These are phyloP conservation scores for Phytophthora macrochlamydospora DNA, from an alignment of 352 stramenopile genomes.

Conservation along the genomic window DNA sequence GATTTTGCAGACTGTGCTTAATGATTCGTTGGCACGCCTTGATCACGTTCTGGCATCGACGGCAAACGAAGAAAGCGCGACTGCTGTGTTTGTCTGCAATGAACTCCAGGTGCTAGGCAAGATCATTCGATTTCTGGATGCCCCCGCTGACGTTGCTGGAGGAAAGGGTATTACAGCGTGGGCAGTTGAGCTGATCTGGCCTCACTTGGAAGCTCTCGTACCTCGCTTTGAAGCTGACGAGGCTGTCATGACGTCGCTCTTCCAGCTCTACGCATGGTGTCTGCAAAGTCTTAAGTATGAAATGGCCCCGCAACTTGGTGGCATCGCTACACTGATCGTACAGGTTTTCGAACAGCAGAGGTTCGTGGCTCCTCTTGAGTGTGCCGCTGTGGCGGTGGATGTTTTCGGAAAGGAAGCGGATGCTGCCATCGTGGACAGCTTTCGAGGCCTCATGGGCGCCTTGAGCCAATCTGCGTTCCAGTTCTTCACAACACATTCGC, in stretches of 20 bases:
- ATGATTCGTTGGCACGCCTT: slow-evolving; percentile 52
- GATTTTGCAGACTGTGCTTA: slow-evolving; percentile 57
- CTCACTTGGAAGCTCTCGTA: slow-evolving; percentile 55
- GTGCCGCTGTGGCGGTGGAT: slow-evolving; percentile 65
- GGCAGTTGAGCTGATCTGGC: slow-evolving; percentile 58
- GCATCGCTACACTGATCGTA: slow-evolving; percentile 63
- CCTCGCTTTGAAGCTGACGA: slow-evolving; percentile 47
- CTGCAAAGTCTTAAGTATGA: slow-evolving; percentile 66
- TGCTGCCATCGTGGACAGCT: slow-evolving; percentile 50
- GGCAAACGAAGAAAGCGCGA: slow-evolving; percentile 22
- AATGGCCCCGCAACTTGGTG: slow-evolving; percentile 53
- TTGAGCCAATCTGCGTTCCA: slow-evolving; percentile 69
- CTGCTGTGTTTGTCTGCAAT: slow-evolving; percentile 37
- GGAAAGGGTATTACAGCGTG: slow-evolving; percentile 52
- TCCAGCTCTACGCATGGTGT: slow-evolving; percentile 76
- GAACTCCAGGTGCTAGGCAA: slow-evolving; percentile 78
- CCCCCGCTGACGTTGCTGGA: slow-evolving; percentile 53
- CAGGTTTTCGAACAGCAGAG: slow-evolving; percentile 57
- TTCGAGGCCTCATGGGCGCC: slow-evolving; percentile 58
- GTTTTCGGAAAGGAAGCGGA: slow-evolving; percentile 63
- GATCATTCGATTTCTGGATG: slow-evolving; percentile 69
- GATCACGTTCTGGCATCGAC: slow-evolving; percentile 43
- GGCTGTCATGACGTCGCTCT: slow-evolving; percentile 57
- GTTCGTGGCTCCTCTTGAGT: slow-evolving; percentile 71
- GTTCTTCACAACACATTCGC: slow-evolving; percentile 62